Evolutionary conservation across 257 asterid genomes (phyloP).

Genomic region (Perilla frutescens): DNA sequence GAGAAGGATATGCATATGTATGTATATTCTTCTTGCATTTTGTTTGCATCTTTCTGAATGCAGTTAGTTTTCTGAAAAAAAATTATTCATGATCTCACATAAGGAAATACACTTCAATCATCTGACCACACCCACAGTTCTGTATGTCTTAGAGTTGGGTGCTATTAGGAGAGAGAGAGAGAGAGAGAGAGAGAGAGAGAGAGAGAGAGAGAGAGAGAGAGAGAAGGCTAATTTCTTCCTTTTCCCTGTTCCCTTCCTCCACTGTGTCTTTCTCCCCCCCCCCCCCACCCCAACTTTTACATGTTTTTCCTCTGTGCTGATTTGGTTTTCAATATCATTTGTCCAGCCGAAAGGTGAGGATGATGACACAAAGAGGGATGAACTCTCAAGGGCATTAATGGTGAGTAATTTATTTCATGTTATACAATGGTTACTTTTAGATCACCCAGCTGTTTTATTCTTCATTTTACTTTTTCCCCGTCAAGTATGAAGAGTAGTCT

Average conservation of each 20-base stretch:
- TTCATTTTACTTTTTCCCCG: not conserved
- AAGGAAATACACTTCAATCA: constrained; percentile 27
- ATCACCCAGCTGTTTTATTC: constrained; percentile 17
- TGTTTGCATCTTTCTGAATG: not conserved
- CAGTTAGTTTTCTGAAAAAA: not conserved
- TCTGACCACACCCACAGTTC: constrained; percentile 9
- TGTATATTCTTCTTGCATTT: constrained; percentile 23
- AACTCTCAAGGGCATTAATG: constrained; percentile 87
- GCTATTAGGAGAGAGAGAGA: constrained; percentile 32
- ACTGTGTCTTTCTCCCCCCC: too few relatives aligned
- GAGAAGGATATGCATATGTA: not conserved
- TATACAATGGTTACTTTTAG: constrained; percentile 18
- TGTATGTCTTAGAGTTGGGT: constrained; percentile 22
- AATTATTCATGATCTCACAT: not conserved
- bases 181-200: constrained; percentile 35
- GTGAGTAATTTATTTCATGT: constrained; percentile 52
- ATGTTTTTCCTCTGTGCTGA: constrained; percentile 11
- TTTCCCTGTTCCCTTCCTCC: not conserved
- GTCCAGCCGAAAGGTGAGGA: constrained; percentile 73
- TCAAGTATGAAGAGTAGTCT: not conserved
- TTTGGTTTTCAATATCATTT: constrained; percentile 40
- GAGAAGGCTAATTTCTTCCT: constrained; percentile 8
- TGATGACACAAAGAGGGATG: constrained; percentile 67
- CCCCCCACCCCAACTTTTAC: too few relatives aligned
- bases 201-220: constrained; percentile 35